Percentiles rank a stretch among this genome's conserved stretches.
Conservation (phyloP, 208 protist species). For the Acanthamoeba royreba region DNA sequence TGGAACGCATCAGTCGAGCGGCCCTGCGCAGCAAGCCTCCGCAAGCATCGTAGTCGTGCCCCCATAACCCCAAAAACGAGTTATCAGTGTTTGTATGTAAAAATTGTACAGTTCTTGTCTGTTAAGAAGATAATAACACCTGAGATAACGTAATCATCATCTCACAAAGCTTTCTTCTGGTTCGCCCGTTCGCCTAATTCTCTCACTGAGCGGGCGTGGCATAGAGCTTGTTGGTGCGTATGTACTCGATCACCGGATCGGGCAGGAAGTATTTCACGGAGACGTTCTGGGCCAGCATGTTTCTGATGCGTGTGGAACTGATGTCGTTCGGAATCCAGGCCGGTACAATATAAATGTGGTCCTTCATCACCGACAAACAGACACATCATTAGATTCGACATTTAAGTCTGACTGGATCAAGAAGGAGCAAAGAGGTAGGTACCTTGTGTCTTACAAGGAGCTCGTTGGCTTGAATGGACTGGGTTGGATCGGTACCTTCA, state of each 20-base stretch:
- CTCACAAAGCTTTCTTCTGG: too few relatives aligned
- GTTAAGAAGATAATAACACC: too few relatives aligned
- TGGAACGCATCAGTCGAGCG: too few relatives aligned
- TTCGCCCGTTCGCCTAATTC: background rate
- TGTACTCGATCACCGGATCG: conserved; percentile 37
- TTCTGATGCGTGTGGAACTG: conserved; percentile 1
- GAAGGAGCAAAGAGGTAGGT: background rate
- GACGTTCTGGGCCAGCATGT: background rate
- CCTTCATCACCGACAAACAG: background rate
- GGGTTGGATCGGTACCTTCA: background rate
- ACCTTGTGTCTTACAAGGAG: conserved; percentile 21
- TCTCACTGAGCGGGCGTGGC: background rate
- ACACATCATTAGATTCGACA: background rate
- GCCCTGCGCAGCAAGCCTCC: too few relatives aligned
- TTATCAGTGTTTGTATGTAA: too few relatives aligned
- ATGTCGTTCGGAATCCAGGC: conserved; percentile 29
- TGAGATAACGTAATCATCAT: too few relatives aligned
- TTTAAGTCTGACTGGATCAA: background rate
- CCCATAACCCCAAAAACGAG: too few relatives aligned
- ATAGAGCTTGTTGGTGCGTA: background rate
- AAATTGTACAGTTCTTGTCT: too few relatives aligned
- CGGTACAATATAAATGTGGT: conserved; percentile 3
- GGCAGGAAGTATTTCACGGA: conserved; percentile 45
- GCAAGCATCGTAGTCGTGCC: too few relatives aligned
- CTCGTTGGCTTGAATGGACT: conserved; percentile 4